Conservation (phyloP, 805 yeast species). For the Hanseniaspora taiwanica region DNA sequence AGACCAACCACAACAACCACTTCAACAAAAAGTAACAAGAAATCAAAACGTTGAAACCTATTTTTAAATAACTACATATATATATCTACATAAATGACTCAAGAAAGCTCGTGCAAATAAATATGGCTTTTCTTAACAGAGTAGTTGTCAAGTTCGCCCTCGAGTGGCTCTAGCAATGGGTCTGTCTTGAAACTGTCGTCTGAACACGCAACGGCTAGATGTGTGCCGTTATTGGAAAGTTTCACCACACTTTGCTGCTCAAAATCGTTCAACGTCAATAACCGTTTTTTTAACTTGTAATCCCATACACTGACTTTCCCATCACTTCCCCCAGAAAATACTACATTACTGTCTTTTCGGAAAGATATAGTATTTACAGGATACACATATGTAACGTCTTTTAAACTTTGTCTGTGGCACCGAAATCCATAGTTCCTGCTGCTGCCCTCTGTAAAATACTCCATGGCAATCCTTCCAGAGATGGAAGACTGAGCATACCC, state of each 20-base stretch:
- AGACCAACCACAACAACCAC: not conserved
- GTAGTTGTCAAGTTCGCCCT: too few species aligned
- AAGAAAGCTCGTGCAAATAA: too few species aligned
- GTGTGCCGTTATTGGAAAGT: conserved; percentile 18
- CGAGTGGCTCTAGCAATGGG: conserved; percentile 7
- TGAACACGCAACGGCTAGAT: conserved; percentile 34
- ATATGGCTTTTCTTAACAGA: too few species aligned
- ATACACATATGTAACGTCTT: conserved; percentile 45
- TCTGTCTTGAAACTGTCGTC: conserved; percentile 36
- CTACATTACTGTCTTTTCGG: conserved; percentile 35
- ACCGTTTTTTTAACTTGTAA: conserved; percentile 62
- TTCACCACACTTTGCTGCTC: conserved; percentile 31
- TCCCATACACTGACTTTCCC: conserved; percentile 88
- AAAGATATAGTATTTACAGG: conserved; percentile 68
- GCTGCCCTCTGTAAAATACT: conserved; percentile 41
- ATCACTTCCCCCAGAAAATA: conserved; percentile 86
- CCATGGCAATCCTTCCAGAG: conserved; percentile 76
- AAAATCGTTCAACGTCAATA: conserved; percentile 51
- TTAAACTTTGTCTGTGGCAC: conserved; percentile 48
- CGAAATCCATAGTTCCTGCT: conserved; percentile 59
- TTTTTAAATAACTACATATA: too few species aligned
- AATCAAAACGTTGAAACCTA: not conserved
- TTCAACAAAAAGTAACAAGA: not conserved
- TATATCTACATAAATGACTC: too few species aligned
- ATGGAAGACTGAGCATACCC: conserved; percentile 61